Base-by-base conservation (phyloP, 441 rosid species). In the Aleurites moluccanus region DNA sequence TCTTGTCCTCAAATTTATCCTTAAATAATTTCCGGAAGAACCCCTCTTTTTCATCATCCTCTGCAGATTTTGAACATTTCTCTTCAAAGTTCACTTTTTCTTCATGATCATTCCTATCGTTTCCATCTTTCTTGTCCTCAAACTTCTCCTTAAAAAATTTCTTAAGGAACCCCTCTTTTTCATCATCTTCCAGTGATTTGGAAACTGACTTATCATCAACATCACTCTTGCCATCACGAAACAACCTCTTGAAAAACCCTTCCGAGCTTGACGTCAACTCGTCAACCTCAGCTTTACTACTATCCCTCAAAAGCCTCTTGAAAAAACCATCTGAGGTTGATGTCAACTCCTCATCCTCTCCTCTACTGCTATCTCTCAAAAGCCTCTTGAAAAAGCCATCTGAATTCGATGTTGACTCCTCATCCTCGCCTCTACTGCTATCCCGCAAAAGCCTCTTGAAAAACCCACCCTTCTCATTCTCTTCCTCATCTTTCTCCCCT, bases 351-450 rank as follows among this genome's bases (percentile, higher is more conserved):
- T 90, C 99, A 66, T 89, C 92, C 64, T 95, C 99, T 72, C 83
- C 88, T 74, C 86, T 88, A 86, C 83, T 90, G 75, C 86, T 87
- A 68, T 92, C 95, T 64, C 84, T 82, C 73, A 94, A 85, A 42
- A 92, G 82, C 87, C 89, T 88, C 84, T 92, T 94, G 76, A 94
- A 91, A 82, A 94, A 95, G 15, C 99, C 94, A 76, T 93, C 98
- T 23, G 98, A 93, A 85, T 88, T 88, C 49, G 82, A 69, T 10
- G 90, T 87, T 82, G 88, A 73, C 72, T 93, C 99, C 76, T 93
- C 99, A 6, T 87, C 91, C 69, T 88, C 98, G 64, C 82, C 86
- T 80, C 81, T 90, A 78, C 79, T 85, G 64, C 69, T 77, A 78
- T 92, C 94, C 80, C 91, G 89, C 86, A 91, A 74, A 66, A 95